Evolutionary conservation across 2,329 filamentous ascomycete genomes (phyloP).

Genomic region (Microsporum ferrugineum): DNA sequence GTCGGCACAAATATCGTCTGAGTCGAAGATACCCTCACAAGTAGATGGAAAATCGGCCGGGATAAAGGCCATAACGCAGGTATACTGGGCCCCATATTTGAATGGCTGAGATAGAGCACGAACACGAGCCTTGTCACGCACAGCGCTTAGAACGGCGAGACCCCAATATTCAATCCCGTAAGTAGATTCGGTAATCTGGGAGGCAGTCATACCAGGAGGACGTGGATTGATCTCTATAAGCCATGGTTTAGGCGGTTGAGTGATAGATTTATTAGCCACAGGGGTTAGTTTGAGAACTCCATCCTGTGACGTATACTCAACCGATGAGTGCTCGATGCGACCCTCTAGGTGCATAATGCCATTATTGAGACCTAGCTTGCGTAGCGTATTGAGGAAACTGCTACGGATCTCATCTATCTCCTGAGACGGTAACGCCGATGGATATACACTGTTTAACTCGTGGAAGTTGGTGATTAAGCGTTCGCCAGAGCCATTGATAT

Average conservation of each 20-base stretch:
- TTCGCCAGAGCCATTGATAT: neutral
- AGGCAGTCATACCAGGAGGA: slow-evolving; percentile 14
- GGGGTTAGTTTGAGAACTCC: neutral
- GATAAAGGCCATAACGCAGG: neutral
- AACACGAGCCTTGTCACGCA: slow-evolving; percentile 5
- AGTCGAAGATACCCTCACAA: neutral
- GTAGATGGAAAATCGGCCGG: neutral
- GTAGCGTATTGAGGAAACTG: neutral
- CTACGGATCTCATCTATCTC: neutral
- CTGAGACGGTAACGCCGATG: neutral
- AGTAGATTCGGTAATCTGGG: slow-evolving; percentile 7
- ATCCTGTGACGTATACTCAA: neutral
- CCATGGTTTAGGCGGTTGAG: neutral
- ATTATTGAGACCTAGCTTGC: neutral
- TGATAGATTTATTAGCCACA: neutral
- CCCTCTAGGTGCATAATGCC: slow-evolving; percentile 9
- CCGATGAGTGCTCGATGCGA: neutral
- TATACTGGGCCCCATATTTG: slow-evolving; percentile 11
- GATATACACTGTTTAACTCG: neutral
- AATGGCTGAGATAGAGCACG: slow-evolving; percentile 17
- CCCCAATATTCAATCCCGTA: slow-evolving; percentile 20
- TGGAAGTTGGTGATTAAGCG: neutral
- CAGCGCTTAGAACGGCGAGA: neutral
- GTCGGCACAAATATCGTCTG: neutral
- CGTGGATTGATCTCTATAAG: slow-evolving; percentile 23